A percentile compares a stretch with the other conserved stretches of the same genome.
Evolutionary conservation across 1,139 yeast species (phyloP).

Genomic region (Debaryomyces sp.): DNA sequence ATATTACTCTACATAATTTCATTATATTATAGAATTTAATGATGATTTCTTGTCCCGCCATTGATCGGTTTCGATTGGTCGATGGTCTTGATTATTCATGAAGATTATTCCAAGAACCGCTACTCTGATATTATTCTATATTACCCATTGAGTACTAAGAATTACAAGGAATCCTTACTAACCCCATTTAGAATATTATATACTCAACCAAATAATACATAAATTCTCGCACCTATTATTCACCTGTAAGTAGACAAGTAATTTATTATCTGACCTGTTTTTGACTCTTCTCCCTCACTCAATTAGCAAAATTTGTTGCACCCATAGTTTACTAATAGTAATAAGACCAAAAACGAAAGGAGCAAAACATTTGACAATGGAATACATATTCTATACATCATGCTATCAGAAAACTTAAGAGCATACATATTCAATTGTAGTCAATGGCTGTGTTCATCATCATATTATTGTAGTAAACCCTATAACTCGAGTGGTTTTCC

Average conservation of each 20-base stretch:
- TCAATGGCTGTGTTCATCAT: not conserved
- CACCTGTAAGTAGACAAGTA: not conserved
- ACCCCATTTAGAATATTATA: not conserved
- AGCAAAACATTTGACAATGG: not conserved
- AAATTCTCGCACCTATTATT: not conserved
- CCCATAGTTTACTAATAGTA: not conserved
- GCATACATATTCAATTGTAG: not conserved
- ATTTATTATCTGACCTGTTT: not conserved
- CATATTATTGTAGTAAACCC: not conserved
- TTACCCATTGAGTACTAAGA: not conserved
- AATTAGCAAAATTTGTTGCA: not conserved
- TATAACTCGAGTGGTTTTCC: not conserved
- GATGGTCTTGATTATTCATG: conserved; percentile 15
- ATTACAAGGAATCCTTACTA: not conserved
- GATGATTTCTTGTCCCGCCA: conserved; percentile 22
- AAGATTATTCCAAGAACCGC: conserved; percentile 21
- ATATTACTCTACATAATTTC: not conserved
- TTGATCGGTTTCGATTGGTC: conserved; percentile 5
- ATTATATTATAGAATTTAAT: conserved; percentile 2
- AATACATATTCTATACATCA: not conserved
- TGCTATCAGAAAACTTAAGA: not conserved
- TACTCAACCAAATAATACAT: not conserved
- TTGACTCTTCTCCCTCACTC: not conserved
- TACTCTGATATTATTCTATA: conserved; percentile 18
- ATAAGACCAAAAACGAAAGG: not conserved